These are phyloP conservation scores for Tarenaya hassleriana DNA, from an alignment of 345 rosid species.

Conservation along the genomic window DNA sequence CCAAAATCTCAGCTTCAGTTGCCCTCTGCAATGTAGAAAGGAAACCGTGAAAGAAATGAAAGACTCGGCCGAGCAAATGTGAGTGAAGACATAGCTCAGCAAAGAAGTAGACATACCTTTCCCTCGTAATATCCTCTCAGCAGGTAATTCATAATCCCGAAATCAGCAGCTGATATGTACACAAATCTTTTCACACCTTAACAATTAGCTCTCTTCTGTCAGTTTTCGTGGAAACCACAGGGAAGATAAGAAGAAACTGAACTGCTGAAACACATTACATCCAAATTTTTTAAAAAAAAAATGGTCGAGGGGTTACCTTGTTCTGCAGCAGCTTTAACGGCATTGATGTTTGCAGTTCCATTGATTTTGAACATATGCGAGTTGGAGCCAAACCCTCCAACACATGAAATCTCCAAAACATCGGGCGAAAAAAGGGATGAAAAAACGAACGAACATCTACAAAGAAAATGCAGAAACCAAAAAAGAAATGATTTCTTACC, in stretches of 20 bases:
- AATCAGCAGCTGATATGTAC: conserved; percentile 60
- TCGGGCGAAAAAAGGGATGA: not conserved
- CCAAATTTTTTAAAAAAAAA: too few species aligned
- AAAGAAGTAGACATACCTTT: conserved; percentile 39
- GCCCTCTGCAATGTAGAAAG: conserved; percentile 59
- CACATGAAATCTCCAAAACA: conserved; percentile 45
- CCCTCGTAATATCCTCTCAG: conserved; percentile 52
- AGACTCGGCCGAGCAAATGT: not conserved
- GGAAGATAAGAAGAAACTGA: too few species aligned
- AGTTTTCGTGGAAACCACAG: too few species aligned
- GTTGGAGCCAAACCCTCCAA: conserved; percentile 59
- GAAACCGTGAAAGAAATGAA: conserved; percentile 6
- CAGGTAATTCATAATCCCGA: conserved; percentile 41
- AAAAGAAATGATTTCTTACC: too few species aligned
- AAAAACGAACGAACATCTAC: too few species aligned
- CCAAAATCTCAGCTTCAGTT: conserved; percentile 44
- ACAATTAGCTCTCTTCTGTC: conserved; percentile 11
- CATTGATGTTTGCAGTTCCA: conserved; percentile 57
- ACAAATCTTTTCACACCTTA: conserved; percentile 57
- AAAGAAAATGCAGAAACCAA: too few species aligned
- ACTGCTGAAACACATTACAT: not conserved
- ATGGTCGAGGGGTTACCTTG: conserved; percentile 30
- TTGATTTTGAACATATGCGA: conserved; percentile 46
- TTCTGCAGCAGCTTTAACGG: conserved; percentile 47
- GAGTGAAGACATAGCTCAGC: not conserved